These are phyloP conservation scores for Plasmodium yoelii DNA, from an alignment of 169 alveolate species.

Conservation along the genomic window DNA sequence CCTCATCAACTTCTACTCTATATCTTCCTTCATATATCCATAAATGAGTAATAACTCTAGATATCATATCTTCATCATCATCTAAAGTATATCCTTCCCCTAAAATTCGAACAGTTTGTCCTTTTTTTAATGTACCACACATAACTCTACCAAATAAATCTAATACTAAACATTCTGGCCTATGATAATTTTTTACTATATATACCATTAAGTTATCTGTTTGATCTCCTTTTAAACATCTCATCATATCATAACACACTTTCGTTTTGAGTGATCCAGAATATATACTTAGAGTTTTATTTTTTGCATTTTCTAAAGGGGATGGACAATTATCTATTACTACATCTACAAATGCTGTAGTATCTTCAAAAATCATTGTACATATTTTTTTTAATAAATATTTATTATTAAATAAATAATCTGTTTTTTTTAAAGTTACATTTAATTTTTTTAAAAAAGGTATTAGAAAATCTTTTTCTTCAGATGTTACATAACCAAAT, in stretches of 20 bases:
- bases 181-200: slow-evolving; percentile 95
- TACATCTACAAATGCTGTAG: slow-evolving; percentile 92
- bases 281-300: slow-evolving; percentile 84
- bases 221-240: slow-evolving; percentile 77
- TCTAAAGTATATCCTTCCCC: slow-evolving; percentile 95
- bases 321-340: slow-evolving; percentile 86
- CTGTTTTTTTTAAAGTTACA: slow-evolving; percentile 61
- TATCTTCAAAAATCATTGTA: slow-evolving; percentile 79
- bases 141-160: slow-evolving; percentile 97
- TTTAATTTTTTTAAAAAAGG: slow-evolving; percentile 89
- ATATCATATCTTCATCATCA: slow-evolving; percentile 97
- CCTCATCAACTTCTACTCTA: slow-evolving; percentile 90
- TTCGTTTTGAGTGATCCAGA: slow-evolving; percentile 85
- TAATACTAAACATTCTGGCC: slow-evolving; percentile 92
- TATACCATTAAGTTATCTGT: slow-evolving; percentile 92
- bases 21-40: slow-evolving; percentile 96
- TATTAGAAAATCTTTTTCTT: slow-evolving; percentile 95
- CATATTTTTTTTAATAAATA: slow-evolving; percentile 80
- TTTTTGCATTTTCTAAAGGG: slow-evolving; percentile 80
- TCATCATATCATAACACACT: slow-evolving; percentile 77
- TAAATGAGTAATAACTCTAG: slow-evolving; percentile 90
- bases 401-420: slow-evolving; percentile 71
- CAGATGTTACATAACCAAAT: slow-evolving; percentile 94
- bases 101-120: slow-evolving; percentile 94
- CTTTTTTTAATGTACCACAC: slow-evolving; percentile 96